Evolutionary conservation across 2,329 filamentous ascomycete species (phyloP), one percentile per base, ranked within the genome.

Genomic region (Colletotrichum tofieldiae): DNA sequence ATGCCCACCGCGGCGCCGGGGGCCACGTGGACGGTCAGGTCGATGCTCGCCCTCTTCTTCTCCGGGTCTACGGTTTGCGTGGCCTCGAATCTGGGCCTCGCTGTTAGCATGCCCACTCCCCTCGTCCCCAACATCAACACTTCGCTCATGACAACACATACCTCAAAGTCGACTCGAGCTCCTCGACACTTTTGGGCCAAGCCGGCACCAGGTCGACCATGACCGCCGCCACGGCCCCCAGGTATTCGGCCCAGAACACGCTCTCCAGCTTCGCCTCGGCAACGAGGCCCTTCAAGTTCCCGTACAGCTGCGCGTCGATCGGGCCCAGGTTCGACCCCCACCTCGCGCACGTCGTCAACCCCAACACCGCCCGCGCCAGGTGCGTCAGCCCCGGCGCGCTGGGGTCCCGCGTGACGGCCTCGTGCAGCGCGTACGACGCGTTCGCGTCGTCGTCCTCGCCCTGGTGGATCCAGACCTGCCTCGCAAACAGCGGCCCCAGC

Each of bases 321-420:
- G 85, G 84, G 0, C 85, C 85, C 5, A 91, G 78, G 58, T 89
- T 87, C 2, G 90, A 91, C 23, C 91, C 93, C 90, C 94, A 97
- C 75, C 94, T 87, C 56, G 93, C 91, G 75, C 91, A 94, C 1
- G 94, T 85, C 1, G 92, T 87, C 5, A 97, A 83, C 0, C 90
- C 93, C 3, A 98, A 84, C 2, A 93, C 81, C 0, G 93, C 92
- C 16, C 94, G 89, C 62, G 91, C 87, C 55, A 90, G 81, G 78
- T 98, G 95, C 1, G 90, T 91, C 35, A 97, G 82, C 0, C 94
- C 94, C 49, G 96, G 94, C 1, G 89, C 87, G 18, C 89, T 87
- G 1, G 95, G 86, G 45, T 93, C 83, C 0, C 93, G 91, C 1
- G 89, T 90, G 7, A 94, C 90, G 1, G 93, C 93, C 73, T 90